Evolutionary conservation across 2,329 filamentous ascomycete genomes (phyloP).

Genomic region (Paecilomyces dactylethromorphus): DNA sequence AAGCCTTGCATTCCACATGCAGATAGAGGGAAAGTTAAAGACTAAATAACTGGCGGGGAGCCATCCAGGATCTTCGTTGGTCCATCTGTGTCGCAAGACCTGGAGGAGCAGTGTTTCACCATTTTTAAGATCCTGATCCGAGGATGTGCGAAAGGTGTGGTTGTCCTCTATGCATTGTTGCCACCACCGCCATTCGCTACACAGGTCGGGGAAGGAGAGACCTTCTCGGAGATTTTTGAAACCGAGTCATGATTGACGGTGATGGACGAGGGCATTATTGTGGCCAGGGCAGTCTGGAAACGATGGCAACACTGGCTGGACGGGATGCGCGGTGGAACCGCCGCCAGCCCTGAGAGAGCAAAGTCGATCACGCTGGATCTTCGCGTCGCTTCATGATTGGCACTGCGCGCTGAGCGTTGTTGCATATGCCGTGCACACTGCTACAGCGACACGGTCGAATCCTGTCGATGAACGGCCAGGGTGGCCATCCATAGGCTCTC

Average conservation of each 20-base stretch:
- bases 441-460: not conserved
- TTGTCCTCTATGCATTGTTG: not conserved
- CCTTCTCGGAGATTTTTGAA: not conserved
- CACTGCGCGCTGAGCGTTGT: not conserved
- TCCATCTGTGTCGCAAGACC: not conserved
- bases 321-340: constrained; percentile 1
- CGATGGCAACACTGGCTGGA: not conserved
- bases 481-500: not conserved
- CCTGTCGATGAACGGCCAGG: not conserved
- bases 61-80: not conserved
- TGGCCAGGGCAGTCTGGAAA: not conserved
- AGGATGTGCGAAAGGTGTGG: not conserved
- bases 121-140: not conserved
- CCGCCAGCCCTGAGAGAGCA: not conserved
- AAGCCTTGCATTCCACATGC: not conserved
- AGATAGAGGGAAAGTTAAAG: not conserved
- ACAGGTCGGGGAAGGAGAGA: not conserved
- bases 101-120: not conserved
- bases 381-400: not conserved
- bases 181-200: not conserved
- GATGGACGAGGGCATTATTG: not conserved
- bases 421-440: not conserved
- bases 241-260: not conserved
- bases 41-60: not conserved
- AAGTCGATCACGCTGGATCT: constrained; percentile 1